Evolutionary conservation across 768 basidiomycete genomes (phyloP), one percentile per base, ranked within the genome.

Genomic region (Xanthoconium stramineum): DNA sequence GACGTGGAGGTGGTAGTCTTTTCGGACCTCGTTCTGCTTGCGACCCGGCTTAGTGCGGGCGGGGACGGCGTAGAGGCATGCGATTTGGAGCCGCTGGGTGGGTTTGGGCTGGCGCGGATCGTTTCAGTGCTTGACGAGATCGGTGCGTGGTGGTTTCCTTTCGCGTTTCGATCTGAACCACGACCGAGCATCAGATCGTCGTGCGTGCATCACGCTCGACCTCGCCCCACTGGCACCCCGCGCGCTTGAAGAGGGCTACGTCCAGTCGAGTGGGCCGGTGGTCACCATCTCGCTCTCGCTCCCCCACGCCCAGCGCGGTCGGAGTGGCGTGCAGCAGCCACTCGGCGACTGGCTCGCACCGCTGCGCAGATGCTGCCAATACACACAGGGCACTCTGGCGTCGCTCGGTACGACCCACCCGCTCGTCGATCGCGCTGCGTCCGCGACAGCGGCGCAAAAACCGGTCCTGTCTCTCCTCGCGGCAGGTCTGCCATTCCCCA

Each of bases 11-110:
- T 69, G 15, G 75, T 83, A 53, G 78, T 89, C 14, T 90, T 92
- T 70, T 82, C 82, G 17, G 90, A 94, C 67, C 54, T 92, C 33
- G 66, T 89, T 47, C 61, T 92, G n/a, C 67, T 91, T 30, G 79
- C 83, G 17, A 72, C 51, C 1, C 53, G 47, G 5, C 47, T 48
- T 17, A 12, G 72, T 24, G 72, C 10, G 12, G 28, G 40, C 1
- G 58, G 57, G 30, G 36, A 35, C 20, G 50, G 68, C 66, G 70
- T 57, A 58, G 57, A 66, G 29, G 42, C 60, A 71, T 57, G 72
- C 60, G 57, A 72, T 61, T 67, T 84, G 78, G 65, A 66, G 67
- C 64, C 79, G 59, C 52, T 83, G 62, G 67, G 78, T 0, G 72
- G 67, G n/a, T 64, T 76, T n/a, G 83, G 83, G 0, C 55, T 82